Evolutionary conservation across 805 yeast genomes (phyloP).

Genomic region (Wickerhamiella azyma): DNA sequence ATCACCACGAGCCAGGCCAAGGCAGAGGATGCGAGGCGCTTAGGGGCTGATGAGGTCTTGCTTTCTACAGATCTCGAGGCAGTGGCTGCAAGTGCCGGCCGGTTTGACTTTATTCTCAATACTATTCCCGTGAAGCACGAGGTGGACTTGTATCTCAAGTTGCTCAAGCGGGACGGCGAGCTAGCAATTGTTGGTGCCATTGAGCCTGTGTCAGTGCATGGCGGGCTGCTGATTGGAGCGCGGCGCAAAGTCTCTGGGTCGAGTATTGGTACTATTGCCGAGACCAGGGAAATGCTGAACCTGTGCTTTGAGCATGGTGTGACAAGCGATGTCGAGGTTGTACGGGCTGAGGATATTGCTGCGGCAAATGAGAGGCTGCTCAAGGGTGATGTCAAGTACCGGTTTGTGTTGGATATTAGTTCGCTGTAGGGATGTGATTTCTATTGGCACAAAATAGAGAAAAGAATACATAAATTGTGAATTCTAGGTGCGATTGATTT

Average conservation of each 20-base stretch:
- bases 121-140: constrained; percentile 38
- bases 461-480: too few species aligned
- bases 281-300: constrained; percentile 51
- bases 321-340: constrained; percentile 48
- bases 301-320: constrained; percentile 45
- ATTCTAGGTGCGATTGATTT: too few species aligned
- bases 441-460: not conserved
- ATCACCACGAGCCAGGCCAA: constrained; percentile 42
- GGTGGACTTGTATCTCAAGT: constrained; percentile 34
- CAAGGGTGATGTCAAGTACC: constrained; percentile 9
- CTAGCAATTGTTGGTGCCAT: constrained; percentile 61
- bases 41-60: constrained; percentile 38
- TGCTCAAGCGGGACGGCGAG: constrained; percentile 44
- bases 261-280: constrained; percentile 46
- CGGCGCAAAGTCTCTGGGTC: constrained; percentile 30
- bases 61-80: constrained; percentile 28
- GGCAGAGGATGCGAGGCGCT: constrained; percentile 40
- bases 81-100: constrained; percentile 22
- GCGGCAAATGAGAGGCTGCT: constrained; percentile 10
- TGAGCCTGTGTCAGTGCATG: constrained; percentile 31
- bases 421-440: not conserved
- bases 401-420: constrained; percentile 13
- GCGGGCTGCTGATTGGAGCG: constrained; percentile 37
- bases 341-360: constrained; percentile 30
- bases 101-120: constrained; percentile 42